Evolutionary conservation across 2,329 filamentous ascomycete genomes (phyloP), one percentile per base, ranked within the genome.

Genomic region (Sclerotinia minor): DNA sequence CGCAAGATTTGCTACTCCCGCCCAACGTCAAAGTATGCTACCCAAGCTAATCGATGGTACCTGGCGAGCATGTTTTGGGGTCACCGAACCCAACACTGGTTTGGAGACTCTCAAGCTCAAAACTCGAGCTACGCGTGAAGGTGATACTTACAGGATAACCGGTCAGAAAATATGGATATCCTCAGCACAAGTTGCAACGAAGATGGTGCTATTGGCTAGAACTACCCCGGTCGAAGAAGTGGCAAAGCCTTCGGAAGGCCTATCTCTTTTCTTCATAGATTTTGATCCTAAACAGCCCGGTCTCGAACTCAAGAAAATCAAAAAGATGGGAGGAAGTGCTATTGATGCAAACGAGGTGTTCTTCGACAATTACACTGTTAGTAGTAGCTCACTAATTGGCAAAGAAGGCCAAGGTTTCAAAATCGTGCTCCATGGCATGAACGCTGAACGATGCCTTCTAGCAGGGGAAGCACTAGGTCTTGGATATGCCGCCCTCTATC

Each of bases 141-240:
- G 85, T 0, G 80, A 84, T 19, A 83, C 81, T 5, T 96, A 94
- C 76, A 81, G 79, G 1, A 83, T 96, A 15, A 86, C 86, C 0
- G 92, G 92, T 0, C 91, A 94, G 76, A 96, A 96, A 80, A 94
- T 94, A 66, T 96, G 92, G 92, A 96, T 95, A 66, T 92, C 91
- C 0, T 94, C 87, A 65, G 92, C 92, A 0, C 91, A 96, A 76
- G 89, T 94, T 0, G 92, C 92, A 0, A 83, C 84, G 5, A 92
- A 92, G 74, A 96, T 96, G 92, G 88, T 96, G 5, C 82, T 96
- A 0, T 83, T 96, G 0, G 91, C 91, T 0, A 85, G 92, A 1
- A 96, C 92, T 0, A 92, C 87, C 0, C 85, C 89, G 0, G 72
- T 89, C 0, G 88, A 92, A 63, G 82, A 91, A 69, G 86, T 88